Base-by-base conservation (phyloP, 176 grass and related monocot species). In the Triticum timopheevii region DNA sequence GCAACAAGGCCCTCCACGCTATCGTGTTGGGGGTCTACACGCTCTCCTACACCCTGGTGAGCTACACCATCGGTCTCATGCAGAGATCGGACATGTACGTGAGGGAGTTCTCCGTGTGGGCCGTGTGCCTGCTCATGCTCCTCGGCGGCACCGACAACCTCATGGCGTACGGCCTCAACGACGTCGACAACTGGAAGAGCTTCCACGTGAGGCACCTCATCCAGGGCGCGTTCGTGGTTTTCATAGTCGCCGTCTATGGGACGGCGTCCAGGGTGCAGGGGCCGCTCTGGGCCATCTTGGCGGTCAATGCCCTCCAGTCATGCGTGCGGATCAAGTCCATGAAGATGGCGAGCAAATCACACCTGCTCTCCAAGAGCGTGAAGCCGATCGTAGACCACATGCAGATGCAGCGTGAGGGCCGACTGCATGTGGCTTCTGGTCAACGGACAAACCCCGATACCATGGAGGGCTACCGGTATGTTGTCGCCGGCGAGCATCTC, bases 71-170 rank as follows among this genome's bases (percentile, higher is more conserved):
- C 30, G 65, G 65, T 64, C 8, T 0, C 13, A 80, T 80, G 36
- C 0, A 45, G 1, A 30, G 28, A 30, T 45, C 58, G 1, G 0
- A 22, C 1, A 30, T 30, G 28, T n/a, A 16, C 13, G 27, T 16
- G 6, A 0, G 3, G 0, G 79, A 81, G 61, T 81, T 81, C 62
- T 0, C 39, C 2, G 9, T 81, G 39, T 81, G 79, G 79, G 79
- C 79, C 0, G 79, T 81, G 63, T 81, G 65, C 79, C 24, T 81
- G 38, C 79, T 81, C 3, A 24, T 81, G 17, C 63, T 81, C 79
- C 42, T 81, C 8, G 42, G 79, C 5, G 4, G 42, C 63, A n/a
- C 79, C 8, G 79, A 81, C 63, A 50, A 0, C 79, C 63, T 81
- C 40, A 68, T 42, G 5, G 79, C 9, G 2, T 34, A 27, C 42